phyloP scores from a whole-genome alignment of 306 rosid genomes.

The Glycine soja region DNA sequence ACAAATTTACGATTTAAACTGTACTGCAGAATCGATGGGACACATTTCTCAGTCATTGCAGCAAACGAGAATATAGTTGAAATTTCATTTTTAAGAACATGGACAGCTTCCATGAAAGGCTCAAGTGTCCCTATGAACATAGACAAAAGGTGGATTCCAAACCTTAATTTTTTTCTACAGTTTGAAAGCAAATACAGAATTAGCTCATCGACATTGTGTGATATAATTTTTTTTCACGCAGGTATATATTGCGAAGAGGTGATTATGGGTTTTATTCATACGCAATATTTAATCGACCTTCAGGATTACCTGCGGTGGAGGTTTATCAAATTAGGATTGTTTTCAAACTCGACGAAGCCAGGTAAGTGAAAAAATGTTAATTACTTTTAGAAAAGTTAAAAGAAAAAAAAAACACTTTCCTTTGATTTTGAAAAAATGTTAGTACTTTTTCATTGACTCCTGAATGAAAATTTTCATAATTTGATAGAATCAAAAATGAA shows the following conservation, averaged over 20 bases:
- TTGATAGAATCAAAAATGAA: neutral
- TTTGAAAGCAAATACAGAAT: neutral
- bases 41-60: conserved; percentile 45
- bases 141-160: conserved; percentile 68
- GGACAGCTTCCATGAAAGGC: conserved; percentile 46
- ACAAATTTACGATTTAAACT: conserved; percentile 18
- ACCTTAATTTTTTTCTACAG: neutral
- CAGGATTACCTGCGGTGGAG: conserved; percentile 59
- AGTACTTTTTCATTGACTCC: neutral
- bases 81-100: conserved; percentile 66
- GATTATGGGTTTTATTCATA: conserved; percentile 76
- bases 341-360: conserved; percentile 56
- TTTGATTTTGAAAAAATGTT: neutral
- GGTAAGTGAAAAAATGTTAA: conserved; percentile 45
- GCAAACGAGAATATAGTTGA: conserved; percentile 55
- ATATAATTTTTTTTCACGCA: conserved; percentile 26
- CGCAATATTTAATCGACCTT: conserved; percentile 58
- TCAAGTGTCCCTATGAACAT: conserved; percentile 57
- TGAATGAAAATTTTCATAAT: neutral
- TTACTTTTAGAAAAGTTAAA: neutral
- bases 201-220: neutral
- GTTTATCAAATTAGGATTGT: conserved; percentile 65
- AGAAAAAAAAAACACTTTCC: neutral
- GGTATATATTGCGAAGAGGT: conserved; percentile 67
- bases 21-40: conserved; percentile 56